A percentile compares a stretch with the other conserved stretches of the same genome.
Evolutionary conservation across 2,329 filamentous ascomycete species (phyloP).

Genomic region (Penicillium sp.): DNA sequence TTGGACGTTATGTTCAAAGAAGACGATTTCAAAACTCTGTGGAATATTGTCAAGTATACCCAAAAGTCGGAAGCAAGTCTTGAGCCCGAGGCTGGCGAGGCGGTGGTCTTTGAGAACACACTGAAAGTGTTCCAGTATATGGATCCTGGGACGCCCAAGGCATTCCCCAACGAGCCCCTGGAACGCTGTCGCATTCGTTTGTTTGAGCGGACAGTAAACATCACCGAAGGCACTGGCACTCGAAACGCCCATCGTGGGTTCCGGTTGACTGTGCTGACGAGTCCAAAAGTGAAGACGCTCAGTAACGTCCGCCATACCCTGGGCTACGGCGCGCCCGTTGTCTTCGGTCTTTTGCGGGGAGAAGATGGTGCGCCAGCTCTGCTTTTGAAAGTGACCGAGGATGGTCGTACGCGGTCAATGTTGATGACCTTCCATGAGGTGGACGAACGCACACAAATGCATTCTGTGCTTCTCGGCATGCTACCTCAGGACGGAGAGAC

Average conservation of each 20-base stretch:
- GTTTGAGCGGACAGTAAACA: conserved; percentile 68
- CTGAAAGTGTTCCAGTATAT: conserved; percentile 78
- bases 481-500: conserved; percentile 66
- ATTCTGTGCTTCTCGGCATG: conserved; percentile 71
- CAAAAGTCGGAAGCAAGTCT: conserved; percentile 71
- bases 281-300: conserved; percentile 71
- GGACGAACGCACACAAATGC: conserved; percentile 68
- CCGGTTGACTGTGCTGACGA: conserved; percentile 74
- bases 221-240: conserved; percentile 69
- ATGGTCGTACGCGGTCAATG: conserved; percentile 66
- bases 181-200: conserved; percentile 69
- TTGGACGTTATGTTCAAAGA: conserved; percentile 70
- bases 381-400: conserved; percentile 68
- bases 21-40: conserved; percentile 74
- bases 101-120: conserved; percentile 64
- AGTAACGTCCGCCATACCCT: conserved; percentile 73
- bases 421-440: conserved; percentile 73
- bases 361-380: conserved; percentile 69
- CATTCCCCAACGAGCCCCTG: conserved; percentile 74
- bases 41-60: conserved; percentile 83
- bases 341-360: conserved; percentile 73
- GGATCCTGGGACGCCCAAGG: conserved; percentile 67
- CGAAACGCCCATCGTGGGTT: conserved; percentile 75
- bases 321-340: conserved; percentile 63
- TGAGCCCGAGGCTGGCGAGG: conserved; percentile 67